phyloP scores from a whole-genome alignment of 2,329 filamentous ascomycete genomes.

The Cladophialophora immunda region DNA sequence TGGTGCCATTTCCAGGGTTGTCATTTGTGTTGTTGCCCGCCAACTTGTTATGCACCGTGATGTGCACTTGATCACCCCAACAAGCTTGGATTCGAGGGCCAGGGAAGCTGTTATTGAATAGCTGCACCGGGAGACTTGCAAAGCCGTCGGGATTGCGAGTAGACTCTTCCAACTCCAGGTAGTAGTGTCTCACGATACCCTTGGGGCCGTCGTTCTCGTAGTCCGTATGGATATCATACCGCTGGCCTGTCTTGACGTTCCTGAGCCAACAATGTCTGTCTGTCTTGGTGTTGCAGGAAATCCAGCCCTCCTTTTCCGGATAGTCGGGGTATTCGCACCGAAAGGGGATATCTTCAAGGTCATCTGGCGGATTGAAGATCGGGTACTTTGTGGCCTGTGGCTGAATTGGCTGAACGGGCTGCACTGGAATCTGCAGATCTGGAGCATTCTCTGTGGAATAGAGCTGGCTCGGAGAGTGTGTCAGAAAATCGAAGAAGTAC shows the following conservation, averaged over 20 bases:
- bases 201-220: conserved; percentile 8
- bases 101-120: conserved; percentile 11
- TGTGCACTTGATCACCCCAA: conserved; percentile 17
- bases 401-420: not conserved
- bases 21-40: not conserved
- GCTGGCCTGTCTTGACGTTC: not conserved
- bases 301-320: conserved; percentile 1
- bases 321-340: conserved; percentile 10
- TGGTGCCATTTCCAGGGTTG: conserved; percentile 4
- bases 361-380: conserved; percentile 8
- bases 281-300: conserved; percentile 5
- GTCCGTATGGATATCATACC: conserved; percentile 15
- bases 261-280: conserved; percentile 17
- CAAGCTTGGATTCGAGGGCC: conserved; percentile 19
- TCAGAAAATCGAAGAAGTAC: conserved; percentile 1
- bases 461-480: not conserved
- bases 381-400: conserved; percentile 2
- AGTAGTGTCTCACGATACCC: conserved; percentile 15
- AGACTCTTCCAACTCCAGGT: conserved; percentile 1
- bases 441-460: conserved; percentile 3
- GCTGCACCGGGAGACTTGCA: not conserved
- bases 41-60: conserved; percentile 16
- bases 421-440: not conserved
- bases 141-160: conserved; percentile 14
- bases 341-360: conserved; percentile 4